Evolutionary conservation across 805 yeast genomes (phyloP).

Genomic region (Teunomyces aglyptinius): DNA sequence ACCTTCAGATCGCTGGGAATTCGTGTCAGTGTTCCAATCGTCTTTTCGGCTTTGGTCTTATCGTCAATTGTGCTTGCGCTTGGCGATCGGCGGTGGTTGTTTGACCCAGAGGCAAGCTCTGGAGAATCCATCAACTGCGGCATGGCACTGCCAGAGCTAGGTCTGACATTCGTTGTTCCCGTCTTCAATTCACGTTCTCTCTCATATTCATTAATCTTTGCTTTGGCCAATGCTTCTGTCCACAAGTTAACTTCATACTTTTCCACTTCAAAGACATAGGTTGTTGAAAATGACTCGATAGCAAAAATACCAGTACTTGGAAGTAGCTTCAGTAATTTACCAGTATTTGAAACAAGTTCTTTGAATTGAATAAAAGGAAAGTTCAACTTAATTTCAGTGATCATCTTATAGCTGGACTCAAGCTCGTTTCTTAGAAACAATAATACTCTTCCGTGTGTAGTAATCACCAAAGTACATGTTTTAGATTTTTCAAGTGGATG

Average conservation of each 20-base stretch:
- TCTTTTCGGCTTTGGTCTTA: neutral
- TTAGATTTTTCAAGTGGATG: conserved; percentile 34
- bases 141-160: conserved; percentile 8
- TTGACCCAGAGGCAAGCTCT: conserved; percentile 9
- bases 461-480: conserved; percentile 54
- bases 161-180: neutral
- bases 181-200: conserved; percentile 10
- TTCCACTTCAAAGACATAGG: conserved; percentile 58
- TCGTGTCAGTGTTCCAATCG: neutral
- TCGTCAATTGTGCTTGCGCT: conserved; percentile 3
- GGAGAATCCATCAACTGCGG: conserved; percentile 26
- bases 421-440: conserved; percentile 47
- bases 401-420: conserved; percentile 41
- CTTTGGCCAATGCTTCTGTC: conserved; percentile 50
- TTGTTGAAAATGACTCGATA: conserved; percentile 51
- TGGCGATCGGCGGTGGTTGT: conserved; percentile 6
- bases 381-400: conserved; percentile 53
- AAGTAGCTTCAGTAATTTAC: conserved; percentile 27
- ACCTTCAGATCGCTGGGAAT: neutral
- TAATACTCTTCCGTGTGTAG: conserved; percentile 62
- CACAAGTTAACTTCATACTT: conserved; percentile 51
- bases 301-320: conserved; percentile 52
- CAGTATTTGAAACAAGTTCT: conserved; percentile 49
- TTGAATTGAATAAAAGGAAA: conserved; percentile 54
- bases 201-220: conserved; percentile 23